Evolutionary conservation across 768 basidiomycete species (phyloP).

Genomic region (Lentinus tigrinus): DNA sequence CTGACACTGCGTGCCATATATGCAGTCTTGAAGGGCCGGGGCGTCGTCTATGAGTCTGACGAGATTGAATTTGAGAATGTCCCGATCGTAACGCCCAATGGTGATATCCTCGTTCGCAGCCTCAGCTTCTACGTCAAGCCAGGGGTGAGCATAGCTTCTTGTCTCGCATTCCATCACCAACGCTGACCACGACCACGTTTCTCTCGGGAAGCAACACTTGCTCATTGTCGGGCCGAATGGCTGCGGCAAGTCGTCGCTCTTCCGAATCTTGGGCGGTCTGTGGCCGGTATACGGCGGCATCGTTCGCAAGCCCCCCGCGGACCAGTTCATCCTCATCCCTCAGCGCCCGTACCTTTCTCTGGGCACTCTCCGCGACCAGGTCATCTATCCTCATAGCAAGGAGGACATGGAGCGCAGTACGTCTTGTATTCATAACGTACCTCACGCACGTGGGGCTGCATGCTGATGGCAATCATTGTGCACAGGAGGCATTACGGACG

Average conservation of each 20-base stretch:
- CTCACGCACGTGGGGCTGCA: background rate
- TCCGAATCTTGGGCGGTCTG: slow-evolving; percentile 95
- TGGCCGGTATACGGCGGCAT: slow-evolving; percentile 88
- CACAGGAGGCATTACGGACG: slow-evolving; percentile 70
- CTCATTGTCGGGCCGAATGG: slow-evolving; percentile 37
- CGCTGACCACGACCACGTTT: background rate
- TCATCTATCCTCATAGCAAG: slow-evolving; percentile 91
- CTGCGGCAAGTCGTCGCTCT: slow-evolving; percentile 87
- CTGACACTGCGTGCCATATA: background rate
- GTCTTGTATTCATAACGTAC: slow-evolving; percentile 33
- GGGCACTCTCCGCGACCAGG: slow-evolving; percentile 92
- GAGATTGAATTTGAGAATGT: slow-evolving; percentile 92
- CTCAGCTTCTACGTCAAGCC: slow-evolving; percentile 88
- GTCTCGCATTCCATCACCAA: background rate
- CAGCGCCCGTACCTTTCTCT: slow-evolving; percentile 94
- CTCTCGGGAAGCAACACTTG: background rate
- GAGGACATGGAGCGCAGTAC: slow-evolving; percentile 75
- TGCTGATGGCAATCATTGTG: background rate
- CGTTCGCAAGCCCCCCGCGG: slow-evolving; percentile 86
- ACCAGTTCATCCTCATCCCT: slow-evolving; percentile 91
- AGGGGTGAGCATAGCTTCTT: slow-evolving; percentile 51
- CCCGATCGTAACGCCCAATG: slow-evolving; percentile 94
- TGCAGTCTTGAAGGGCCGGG: slow-evolving; percentile 75
- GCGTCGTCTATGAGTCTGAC: slow-evolving; percentile 77
- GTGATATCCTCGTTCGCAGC: slow-evolving; percentile 82